These are phyloP conservation scores for Saussurea involucrata DNA, from an alignment of 129 eudicot species.

Conservation along the genomic window DNA sequence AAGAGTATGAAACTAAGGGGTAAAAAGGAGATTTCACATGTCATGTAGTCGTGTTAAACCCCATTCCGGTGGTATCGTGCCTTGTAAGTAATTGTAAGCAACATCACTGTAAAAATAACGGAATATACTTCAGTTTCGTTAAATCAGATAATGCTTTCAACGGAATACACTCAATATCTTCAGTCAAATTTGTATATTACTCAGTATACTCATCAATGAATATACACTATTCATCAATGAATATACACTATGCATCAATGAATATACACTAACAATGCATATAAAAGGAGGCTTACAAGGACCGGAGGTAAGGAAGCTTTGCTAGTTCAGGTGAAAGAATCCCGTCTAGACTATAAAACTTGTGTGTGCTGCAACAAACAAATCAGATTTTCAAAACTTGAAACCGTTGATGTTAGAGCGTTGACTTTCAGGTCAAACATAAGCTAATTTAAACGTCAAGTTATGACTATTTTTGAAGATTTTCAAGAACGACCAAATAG, in stretches of 20 bases:
- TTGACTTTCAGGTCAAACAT: slow-evolving; percentile 21
- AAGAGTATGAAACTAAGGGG: not conserved
- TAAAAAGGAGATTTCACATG: slow-evolving; percentile 39
- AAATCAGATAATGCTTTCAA: not conserved
- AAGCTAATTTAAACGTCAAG: not conserved
- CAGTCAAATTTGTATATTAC: not conserved
- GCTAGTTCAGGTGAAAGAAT: slow-evolving; percentile 65
- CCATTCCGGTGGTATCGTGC: slow-evolving; percentile 80
- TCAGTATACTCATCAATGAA: not conserved
- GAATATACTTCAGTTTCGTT: not conserved
- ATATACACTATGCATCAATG: too few relatives aligned
- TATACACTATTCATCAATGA: too few relatives aligned
- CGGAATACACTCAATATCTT: too few relatives aligned
- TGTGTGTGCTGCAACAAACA: slow-evolving; percentile 50
- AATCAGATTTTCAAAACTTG: not conserved
- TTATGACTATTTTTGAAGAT: not conserved
- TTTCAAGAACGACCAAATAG: not conserved
- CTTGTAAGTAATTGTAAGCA: slow-evolving; percentile 71
- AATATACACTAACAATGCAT: not conserved
- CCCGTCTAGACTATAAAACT: slow-evolving; percentile 75
- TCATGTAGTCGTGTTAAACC: slow-evolving; percentile 45
- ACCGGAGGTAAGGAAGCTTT: slow-evolving; percentile 64
- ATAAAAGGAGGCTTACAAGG: slow-evolving; percentile 48
- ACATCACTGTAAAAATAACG: slow-evolving; percentile 54
- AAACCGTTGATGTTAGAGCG: not conserved